Evolutionary conservation across 2,329 filamentous ascomycete genomes (phyloP).

Genomic region (Fusarium coicis): DNA sequence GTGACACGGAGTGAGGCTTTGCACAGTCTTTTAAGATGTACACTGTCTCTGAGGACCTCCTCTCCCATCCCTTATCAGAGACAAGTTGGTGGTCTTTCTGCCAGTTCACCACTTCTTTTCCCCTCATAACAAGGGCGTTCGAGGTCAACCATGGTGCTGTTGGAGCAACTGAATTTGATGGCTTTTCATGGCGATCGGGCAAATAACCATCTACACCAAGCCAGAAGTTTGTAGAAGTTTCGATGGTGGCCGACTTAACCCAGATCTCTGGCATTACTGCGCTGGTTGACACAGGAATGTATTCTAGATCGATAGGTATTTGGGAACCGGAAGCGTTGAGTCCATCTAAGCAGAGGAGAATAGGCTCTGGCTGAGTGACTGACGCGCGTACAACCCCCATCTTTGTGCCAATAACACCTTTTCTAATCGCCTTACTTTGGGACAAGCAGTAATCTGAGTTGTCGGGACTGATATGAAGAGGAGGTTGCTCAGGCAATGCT

Average conservation of each 20-base stretch:
- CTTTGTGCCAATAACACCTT: background rate
- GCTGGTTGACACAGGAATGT: fast-evolving
- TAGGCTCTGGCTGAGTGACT: background rate
- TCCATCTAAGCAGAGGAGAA: background rate
- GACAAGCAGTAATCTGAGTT: background rate
- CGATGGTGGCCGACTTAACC: background rate
- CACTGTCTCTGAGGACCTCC: background rate
- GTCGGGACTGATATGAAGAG: background rate
- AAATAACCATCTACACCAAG: background rate
- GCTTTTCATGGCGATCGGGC: background rate
- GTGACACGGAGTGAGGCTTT: too few relatives aligned
- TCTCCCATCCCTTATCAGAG: background rate
- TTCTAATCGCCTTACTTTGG: background rate
- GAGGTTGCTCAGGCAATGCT: background rate
- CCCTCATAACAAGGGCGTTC: background rate
- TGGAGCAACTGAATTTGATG: background rate
- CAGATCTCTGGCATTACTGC: background rate
- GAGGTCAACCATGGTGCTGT: background rate
- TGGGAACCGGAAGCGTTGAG: background rate
- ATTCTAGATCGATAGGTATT: background rate
- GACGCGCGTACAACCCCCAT: background rate
- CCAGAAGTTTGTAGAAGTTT: background rate
- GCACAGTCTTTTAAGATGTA: fast-evolving
- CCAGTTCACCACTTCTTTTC: background rate
- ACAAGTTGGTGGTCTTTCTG: background rate